A percentile compares a stretch with the other conserved stretches of the same genome.
phyloP scores from a whole-genome alignment of 305 asterid genomes.

The Fraxinus albicans region DNA sequence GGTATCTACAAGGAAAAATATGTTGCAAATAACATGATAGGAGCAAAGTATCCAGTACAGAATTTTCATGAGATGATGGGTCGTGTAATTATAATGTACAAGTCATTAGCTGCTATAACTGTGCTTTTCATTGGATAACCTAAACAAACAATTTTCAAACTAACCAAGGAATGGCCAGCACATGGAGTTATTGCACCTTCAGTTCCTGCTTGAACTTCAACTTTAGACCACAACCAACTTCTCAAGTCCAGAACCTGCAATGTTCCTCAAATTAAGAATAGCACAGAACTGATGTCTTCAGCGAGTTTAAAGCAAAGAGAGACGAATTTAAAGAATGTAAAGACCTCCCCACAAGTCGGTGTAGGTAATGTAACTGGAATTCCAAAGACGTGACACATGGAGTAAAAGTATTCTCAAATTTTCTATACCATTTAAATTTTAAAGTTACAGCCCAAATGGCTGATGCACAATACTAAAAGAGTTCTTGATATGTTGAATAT shows the following conservation, averaged over 20 bases:
- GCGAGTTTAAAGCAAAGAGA: constrained; percentile 23
- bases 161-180: constrained; percentile 95
- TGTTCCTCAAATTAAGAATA: constrained; percentile 22
- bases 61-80: constrained; percentile 16
- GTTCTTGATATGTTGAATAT: constrained; percentile 9
- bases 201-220: constrained; percentile 59
- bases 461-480: neutral
- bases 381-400: neutral
- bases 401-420: neutral
- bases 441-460: neutral
- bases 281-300: constrained; percentile 20
- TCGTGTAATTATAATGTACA: constrained; percentile 15
- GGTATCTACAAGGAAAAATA: constrained; percentile 57
- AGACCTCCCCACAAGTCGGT: neutral
- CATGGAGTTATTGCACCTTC: constrained; percentile 57
- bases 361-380: neutral
- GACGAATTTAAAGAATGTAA: constrained; percentile 20
- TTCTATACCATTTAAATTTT: neutral
- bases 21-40: constrained; percentile 18
- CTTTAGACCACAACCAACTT: constrained; percentile 89
- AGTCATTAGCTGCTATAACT: constrained; percentile 12
- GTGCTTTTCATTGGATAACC: constrained; percentile 21
- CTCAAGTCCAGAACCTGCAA: constrained; percentile 70
- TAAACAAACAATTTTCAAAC: constrained; percentile 37
- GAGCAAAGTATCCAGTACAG: neutral